Evolutionary conservation across 495 filamentous ascomycete genomes (phyloP), one percentile per base, ranked within the genome.

Genomic region (Daldinia grandis): DNA sequence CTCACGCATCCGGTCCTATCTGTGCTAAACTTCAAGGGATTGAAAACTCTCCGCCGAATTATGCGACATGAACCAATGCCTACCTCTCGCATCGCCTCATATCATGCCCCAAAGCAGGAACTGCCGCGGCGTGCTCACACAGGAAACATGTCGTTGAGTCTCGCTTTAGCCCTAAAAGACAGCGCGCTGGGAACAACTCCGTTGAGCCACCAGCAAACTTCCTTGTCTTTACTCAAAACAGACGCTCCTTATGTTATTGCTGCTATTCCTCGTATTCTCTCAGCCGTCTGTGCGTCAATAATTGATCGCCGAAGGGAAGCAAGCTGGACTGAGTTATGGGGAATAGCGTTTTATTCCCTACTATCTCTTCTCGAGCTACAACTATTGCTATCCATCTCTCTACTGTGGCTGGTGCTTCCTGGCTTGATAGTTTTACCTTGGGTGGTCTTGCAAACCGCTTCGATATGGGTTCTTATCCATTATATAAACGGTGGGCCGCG

Each of bases 151-250:
- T 59, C 68, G 2, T 37, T 71, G 42, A 71, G 62, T 35, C 50
- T 61, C 35, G 50, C 62, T 28, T 42, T 71, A 25, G 56, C 79
- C 1, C 66, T 81, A 0, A 77, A 70, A 55, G 80, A 82, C 56
- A 77, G 74, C 4, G 76, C 79, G 0, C 77, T 74, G 62, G 79
- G 80, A 12, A 81, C 79, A 0, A 74, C 67, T 0, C 78, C 80
- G 21, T 62, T 71, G 2, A 76, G 75, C 35, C 68, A 76, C 27
- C 76, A 78, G 67, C 69, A 72, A 25, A 59, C 74, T 0, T 21
- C 72, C 21, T 15, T 57, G 33, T 50, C 70, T 10, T 51, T 78
- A 24, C 42, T 80, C 37, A 66, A 68, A 31, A 62, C 68, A 10
- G 79, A 80, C 47, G 40, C 74, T 21, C 44, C 63, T n/a, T 57